Conservation (phyloP, 108 stramenopile genomes). For the Seminavis robusta region DNA sequence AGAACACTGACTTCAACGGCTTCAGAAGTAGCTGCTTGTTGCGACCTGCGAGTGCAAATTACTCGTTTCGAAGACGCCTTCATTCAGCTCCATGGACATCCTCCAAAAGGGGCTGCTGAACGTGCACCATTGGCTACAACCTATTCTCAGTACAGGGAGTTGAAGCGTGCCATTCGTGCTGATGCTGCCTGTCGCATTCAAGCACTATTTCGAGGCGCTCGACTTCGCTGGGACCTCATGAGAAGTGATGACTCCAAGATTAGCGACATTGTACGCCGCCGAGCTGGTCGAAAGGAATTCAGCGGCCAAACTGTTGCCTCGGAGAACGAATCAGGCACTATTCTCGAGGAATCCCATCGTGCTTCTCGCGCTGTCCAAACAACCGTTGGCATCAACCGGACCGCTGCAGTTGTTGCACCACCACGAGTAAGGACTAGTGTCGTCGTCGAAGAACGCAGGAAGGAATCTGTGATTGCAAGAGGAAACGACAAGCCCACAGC, state of each 20-base stretch:
- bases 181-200: slow-evolving; percentile 80
- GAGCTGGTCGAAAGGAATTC: too few relatives aligned
- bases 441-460: too few relatives aligned
- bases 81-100: slow-evolving; percentile 55
- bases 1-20: slow-evolving; percentile 73
- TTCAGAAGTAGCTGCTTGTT: slow-evolving; percentile 79
- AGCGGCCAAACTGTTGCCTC: too few relatives aligned
- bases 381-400: too few relatives aligned
- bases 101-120: slow-evolving; percentile 73
- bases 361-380: too few relatives aligned
- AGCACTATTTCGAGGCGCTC: slow-evolving; percentile 60
- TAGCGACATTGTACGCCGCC: too few relatives aligned
- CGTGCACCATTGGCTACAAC: slow-evolving; percentile 76
- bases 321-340: too few relatives aligned
- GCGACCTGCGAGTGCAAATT: slow-evolving; percentile 76
- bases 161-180: slow-evolving; percentile 79
- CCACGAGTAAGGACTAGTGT: too few relatives aligned
- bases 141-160: slow-evolving; percentile 79
- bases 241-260: slow-evolving; percentile 49
- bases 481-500: too few relatives aligned
- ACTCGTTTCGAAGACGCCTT: slow-evolving; percentile 81
- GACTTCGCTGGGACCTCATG: slow-evolving; percentile 36
- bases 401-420: too few relatives aligned
- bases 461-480: too few relatives aligned
- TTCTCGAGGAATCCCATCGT: too few relatives aligned